Conservation (phyloP, 441 rosid species). For the Erodium texanum region DNA sequence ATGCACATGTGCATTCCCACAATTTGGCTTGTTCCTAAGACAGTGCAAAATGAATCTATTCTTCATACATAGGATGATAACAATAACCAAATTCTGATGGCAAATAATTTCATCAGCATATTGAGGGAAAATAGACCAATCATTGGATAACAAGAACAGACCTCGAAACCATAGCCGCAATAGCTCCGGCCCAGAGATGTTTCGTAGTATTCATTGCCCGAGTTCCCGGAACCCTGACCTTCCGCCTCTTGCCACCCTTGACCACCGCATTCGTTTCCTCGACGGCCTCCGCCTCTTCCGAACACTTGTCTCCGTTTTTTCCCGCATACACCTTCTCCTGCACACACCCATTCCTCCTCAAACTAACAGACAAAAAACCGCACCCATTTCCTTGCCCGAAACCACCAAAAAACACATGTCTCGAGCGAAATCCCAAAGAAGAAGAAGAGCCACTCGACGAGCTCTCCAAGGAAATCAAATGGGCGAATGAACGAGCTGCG, state of each 20-base stretch:
- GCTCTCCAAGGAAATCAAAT: not conserved
- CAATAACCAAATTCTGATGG: too few species aligned
- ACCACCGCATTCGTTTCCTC: conserved; percentile 10
- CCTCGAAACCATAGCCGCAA: conserved; percentile 94
- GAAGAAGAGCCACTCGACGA: not conserved
- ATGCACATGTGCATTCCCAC: not conserved
- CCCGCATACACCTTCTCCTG: conserved; percentile 21
- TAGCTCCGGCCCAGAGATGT: conserved; percentile 88
- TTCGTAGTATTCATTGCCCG: conserved; percentile 68
- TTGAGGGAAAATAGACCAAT: conserved; percentile 5
- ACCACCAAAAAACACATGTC: not conserved
- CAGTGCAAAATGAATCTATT: not conserved
- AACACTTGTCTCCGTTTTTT: conserved; percentile 28
- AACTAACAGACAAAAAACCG: conserved; percentile 54
- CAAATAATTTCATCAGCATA: not conserved
- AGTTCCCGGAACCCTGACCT: conserved; percentile 30
- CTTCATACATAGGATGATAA: too few species aligned
- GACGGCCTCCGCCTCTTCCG: conserved; percentile 18
- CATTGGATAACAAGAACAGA: conserved; percentile 17
- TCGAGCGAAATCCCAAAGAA: not conserved
- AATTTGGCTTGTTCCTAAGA: not conserved
- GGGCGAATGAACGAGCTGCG: not conserved
- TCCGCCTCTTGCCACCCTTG: conserved; percentile 12
- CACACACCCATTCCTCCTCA: conserved; percentile 33
- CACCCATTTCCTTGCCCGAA: not conserved